Evolutionary conservation across 192 early-diverging fungal species (phyloP).

Genomic region (Coemansia sp.): DNA sequence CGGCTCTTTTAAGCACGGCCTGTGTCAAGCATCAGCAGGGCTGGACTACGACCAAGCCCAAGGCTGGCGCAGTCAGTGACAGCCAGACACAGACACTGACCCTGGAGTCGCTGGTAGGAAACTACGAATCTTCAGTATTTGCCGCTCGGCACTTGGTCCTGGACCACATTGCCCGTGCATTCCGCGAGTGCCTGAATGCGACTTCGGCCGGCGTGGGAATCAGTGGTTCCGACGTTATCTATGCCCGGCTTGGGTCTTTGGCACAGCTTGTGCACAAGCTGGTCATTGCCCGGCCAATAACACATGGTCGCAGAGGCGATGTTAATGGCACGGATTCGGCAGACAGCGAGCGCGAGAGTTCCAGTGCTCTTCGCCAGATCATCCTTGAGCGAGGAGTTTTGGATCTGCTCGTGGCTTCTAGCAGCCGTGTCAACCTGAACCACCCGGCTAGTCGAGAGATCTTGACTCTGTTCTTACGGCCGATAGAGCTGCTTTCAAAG

Average conservation of each 20-base stretch:
- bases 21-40: slow-evolving; percentile 48
- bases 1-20: slow-evolving; percentile 60
- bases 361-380: slow-evolving; percentile 52
- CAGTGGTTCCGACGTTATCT: slow-evolving; percentile 39
- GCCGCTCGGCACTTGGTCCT: slow-evolving; percentile 43
- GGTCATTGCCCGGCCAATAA: slow-evolving; percentile 48
- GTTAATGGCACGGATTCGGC: slow-evolving; percentile 1
- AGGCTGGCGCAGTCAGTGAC: no score
- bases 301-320: slow-evolving; percentile 16
- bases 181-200: slow-evolving; percentile 51
- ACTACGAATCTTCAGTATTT: slow-evolving; percentile 30
- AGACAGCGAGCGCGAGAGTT: slow-evolving; percentile 19
- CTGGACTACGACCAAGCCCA: slow-evolving; percentile 36
- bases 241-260: slow-evolving; percentile 46
- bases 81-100: slow-evolving; percentile 19
- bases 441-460: slow-evolving; percentile 80
- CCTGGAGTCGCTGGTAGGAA: slow-evolving; percentile 35
- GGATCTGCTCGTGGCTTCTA: slow-evolving; percentile 69
- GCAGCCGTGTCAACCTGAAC: slow-evolving; percentile 86
- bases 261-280: slow-evolving; percentile 48
- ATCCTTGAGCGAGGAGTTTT: slow-evolving; percentile 92
- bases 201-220: slow-evolving; percentile 18
- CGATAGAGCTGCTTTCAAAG: slow-evolving; percentile 86
- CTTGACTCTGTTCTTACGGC: slow-evolving; percentile 77
- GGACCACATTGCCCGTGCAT: slow-evolving; percentile 52